Percentiles rank a stretch among this genome's conserved stretches.
These are phyloP conservation scores for Annona cherimola DNA, from an alignment of 164 flowering plant species.

Conservation along the genomic window DNA sequence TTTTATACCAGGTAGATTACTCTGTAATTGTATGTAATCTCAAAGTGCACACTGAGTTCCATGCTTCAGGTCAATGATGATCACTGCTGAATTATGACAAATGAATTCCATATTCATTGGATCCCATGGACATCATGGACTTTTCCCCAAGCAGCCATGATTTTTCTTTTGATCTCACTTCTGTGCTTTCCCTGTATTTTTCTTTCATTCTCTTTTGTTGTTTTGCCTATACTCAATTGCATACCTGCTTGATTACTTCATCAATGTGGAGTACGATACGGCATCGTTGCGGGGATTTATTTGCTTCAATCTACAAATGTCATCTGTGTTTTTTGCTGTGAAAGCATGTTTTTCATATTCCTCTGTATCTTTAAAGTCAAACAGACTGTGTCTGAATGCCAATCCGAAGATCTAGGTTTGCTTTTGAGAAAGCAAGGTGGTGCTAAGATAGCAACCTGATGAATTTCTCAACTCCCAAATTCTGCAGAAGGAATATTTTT, in stretches of 20 bases:
- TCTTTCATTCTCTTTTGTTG: background rate
- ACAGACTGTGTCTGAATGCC: too few species aligned
- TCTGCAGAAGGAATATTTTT: too few species aligned
- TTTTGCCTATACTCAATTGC: background rate
- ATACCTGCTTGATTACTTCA: background rate
- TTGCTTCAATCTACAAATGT: background rate
- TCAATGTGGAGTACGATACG: background rate
- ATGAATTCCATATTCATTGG: background rate
- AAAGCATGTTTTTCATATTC: background rate
- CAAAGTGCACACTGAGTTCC: background rate
- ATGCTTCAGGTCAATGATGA: background rate
- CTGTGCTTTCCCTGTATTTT: background rate
- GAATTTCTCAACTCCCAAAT: too few species aligned
- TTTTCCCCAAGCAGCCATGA: background rate
- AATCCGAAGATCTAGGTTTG: too few species aligned
- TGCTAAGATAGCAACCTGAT: too few species aligned
- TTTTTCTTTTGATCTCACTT: background rate
- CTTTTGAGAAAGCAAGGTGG: too few species aligned
- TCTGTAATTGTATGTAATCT: background rate
- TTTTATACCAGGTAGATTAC: slow-evolving; percentile 62
- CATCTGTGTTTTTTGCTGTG: background rate
- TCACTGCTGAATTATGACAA: background rate
- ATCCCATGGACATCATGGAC: background rate
- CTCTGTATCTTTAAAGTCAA: background rate
- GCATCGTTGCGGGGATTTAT: background rate